These are phyloP conservation scores for Zoysia matrella DNA, from an alignment of 202 grass and related monocot genomes.

Conservation along the genomic window DNA sequence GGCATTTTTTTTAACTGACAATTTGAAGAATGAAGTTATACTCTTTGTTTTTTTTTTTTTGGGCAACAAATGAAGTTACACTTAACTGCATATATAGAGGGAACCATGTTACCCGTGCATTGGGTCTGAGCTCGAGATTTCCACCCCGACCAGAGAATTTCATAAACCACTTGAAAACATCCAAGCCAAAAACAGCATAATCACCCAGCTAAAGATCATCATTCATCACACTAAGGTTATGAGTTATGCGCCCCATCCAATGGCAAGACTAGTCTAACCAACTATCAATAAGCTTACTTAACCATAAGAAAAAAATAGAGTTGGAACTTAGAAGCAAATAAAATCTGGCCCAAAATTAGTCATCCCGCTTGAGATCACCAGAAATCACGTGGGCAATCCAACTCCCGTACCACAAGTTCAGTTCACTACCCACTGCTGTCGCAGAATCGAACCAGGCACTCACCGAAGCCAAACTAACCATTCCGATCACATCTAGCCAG, in stretches of 20 bases:
- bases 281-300: constrained; percentile 13
- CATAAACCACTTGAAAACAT: constrained; percentile 24
- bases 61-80: neutral
- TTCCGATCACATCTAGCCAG: neutral
- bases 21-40: neutral
- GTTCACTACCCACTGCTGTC: constrained; percentile 19
- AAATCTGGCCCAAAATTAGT: constrained; percentile 20
- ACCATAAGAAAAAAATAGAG: constrained; percentile 11
- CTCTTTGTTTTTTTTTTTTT: no score
- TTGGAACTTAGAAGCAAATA: constrained; percentile 1
- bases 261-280: constrained; percentile 15
- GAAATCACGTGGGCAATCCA: constrained; percentile 20
- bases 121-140: constrained; percentile 21
- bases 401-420: constrained; percentile 30
- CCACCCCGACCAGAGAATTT: constrained; percentile 13
- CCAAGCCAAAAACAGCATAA: constrained; percentile 5
- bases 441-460: neutral
- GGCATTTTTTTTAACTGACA: neutral
- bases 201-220: neutral
- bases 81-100: constrained; percentile 1
- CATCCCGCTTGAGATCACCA: constrained; percentile 19
- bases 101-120: constrained; percentile 6
- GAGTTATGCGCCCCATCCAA: neutral
- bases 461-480: neutral
- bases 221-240: constrained; percentile 26